Conservation (phyloP, 2,329 filamentous ascomycete species). For the Pseudocercospora fuligena region DNA sequence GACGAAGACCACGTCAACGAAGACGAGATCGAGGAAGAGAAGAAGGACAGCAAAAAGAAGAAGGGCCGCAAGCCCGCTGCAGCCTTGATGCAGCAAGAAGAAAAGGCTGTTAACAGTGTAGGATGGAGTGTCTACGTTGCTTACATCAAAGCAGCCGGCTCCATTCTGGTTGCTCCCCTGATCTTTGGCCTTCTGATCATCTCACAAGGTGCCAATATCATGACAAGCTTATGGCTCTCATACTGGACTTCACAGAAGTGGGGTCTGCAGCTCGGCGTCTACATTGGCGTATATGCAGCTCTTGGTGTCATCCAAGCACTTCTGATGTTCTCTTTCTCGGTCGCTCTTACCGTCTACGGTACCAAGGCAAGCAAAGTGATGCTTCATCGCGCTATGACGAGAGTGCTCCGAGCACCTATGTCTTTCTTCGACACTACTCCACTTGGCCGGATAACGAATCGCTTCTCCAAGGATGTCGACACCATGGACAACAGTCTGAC, state of each 20-base stretch:
- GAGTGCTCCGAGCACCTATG: slow-evolving; percentile 73
- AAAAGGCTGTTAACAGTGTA: slow-evolving; percentile 75
- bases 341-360: slow-evolving; percentile 76
- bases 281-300: slow-evolving; percentile 70
- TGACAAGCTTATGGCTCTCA: slow-evolving; percentile 88
- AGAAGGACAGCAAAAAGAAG: slow-evolving; percentile 60
- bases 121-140: slow-evolving; percentile 78
- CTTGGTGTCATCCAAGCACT: slow-evolving; percentile 74
- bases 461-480: slow-evolving; percentile 93
- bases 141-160: slow-evolving; percentile 77
- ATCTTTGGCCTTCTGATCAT: slow-evolving; percentile 69
- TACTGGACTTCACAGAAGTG: slow-evolving; percentile 90
- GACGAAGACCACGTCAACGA: slow-evolving; percentile 54
- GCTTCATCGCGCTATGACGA: slow-evolving; percentile 77
- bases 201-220: slow-evolving; percentile 82
- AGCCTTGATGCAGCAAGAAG: slow-evolving; percentile 74
- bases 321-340: slow-evolving; percentile 80
- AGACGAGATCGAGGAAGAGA: slow-evolving; percentile 63
- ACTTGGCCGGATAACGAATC: slow-evolving; percentile 91
- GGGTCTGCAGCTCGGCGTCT: slow-evolving; percentile 63
- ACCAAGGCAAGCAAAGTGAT: slow-evolving; percentile 82
- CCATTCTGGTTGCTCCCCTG: slow-evolving; percentile 68
- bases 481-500: slow-evolving; percentile 90
- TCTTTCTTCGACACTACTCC: slow-evolving; percentile 98
- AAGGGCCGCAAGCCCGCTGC: slow-evolving; percentile 56